A percentile compares a stretch with the other conserved stretches of the same genome.
Conservation (phyloP, 129 eudicot genomes). For the Flaveria linearis region DNA sequence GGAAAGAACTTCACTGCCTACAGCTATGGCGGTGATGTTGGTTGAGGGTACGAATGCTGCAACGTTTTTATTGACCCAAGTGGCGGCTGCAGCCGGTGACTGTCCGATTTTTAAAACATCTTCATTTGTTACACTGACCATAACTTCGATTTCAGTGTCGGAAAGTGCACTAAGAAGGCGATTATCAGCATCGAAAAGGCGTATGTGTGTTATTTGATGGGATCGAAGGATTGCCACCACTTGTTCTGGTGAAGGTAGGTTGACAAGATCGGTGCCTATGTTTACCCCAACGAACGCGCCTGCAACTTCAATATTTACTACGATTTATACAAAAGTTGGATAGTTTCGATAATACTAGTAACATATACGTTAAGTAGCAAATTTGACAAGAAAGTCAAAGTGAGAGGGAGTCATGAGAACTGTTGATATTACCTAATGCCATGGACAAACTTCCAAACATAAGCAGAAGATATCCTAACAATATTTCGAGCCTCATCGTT, state of each 20-base stretch:
- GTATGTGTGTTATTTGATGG: constrained; percentile 64
- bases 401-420: constrained; percentile 3
- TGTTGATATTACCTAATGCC: constrained; percentile 48
- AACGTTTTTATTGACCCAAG: constrained; percentile 69
- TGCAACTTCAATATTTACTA: constrained; percentile 28
- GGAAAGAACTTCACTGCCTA: constrained; percentile 78
- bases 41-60: constrained; percentile 81
- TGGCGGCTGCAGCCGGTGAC: constrained; percentile 64
- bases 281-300: constrained; percentile 75
- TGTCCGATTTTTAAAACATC: constrained; percentile 72
- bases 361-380: not conserved
- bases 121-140: constrained; percentile 71
- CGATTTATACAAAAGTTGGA: not conserved
- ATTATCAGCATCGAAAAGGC: constrained; percentile 77
- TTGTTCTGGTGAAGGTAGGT: constrained; percentile 66
- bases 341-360: not conserved
- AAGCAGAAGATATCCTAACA: constrained; percentile 51
- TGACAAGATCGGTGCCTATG: constrained; percentile 68
- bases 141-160: constrained; percentile 68
- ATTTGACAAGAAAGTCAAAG: constrained; percentile 24
- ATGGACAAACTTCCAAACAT: constrained; percentile 34
- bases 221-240: constrained; percentile 62
- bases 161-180: constrained; percentile 75
- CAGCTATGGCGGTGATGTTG: constrained; percentile 76
- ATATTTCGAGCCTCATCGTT: constrained; percentile 58